phyloP scores from a whole-genome alignment of 768 basidiomycete species.

The Pleurotus djamor region DNA sequence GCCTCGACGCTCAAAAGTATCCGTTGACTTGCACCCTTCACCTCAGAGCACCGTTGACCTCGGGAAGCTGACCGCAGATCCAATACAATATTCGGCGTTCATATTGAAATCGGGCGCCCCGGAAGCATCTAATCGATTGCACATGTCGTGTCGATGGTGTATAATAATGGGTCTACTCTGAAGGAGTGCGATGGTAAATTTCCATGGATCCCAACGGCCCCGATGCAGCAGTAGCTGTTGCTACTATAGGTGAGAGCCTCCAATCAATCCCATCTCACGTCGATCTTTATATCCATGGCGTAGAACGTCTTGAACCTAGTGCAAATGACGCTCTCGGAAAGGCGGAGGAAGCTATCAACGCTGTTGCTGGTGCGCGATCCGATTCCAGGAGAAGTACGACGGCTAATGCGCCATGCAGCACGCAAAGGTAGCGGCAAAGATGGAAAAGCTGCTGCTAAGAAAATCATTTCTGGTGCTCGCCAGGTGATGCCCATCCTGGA shows the following conservation, averaged over 20 bases:
- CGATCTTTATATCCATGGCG: background rate
- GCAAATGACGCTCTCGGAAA: background rate
- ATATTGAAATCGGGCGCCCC: no score
- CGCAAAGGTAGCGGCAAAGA: constrained; percentile 5
- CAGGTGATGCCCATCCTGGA: background rate
- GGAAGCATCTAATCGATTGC: background rate
- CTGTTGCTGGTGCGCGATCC: background rate
- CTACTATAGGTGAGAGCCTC: background rate
- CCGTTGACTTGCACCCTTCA: no score
- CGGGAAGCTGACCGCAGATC: no score
- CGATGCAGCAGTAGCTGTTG: background rate
- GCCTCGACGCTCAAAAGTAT: no score
- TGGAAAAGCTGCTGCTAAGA: constrained; percentile 1
- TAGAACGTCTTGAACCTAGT: background rate
- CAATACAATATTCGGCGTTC: no score
- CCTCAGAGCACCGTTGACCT: no score
- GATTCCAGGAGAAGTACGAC: background rate
- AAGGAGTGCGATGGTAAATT: background rate
- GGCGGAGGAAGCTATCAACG: constrained; percentile 4
- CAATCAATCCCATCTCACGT: background rate
- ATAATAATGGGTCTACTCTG: background rate
- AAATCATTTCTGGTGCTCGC: background rate
- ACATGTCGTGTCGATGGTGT: background rate
- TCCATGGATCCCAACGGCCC: background rate
- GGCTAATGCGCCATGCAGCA: background rate